These are phyloP conservation scores for Nigrospora oryzae DNA, from an alignment of 2,329 filamentous ascomycete genomes.

Conservation along the genomic window DNA sequence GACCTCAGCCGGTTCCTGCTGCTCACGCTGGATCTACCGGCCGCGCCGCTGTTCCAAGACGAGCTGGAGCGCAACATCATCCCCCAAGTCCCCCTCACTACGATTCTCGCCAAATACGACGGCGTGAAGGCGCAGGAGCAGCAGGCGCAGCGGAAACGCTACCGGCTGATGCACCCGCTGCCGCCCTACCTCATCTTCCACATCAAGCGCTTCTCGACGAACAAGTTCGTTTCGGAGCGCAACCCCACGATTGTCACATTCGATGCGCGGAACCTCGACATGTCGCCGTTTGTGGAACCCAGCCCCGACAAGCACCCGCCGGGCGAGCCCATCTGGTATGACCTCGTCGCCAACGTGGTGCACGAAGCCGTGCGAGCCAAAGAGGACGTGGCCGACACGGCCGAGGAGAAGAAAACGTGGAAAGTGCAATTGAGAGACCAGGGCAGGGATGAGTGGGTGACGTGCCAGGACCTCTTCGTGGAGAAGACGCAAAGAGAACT, in stretches of 20 bases:
- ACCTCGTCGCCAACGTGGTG: constrained; percentile 90
- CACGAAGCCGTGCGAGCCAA: constrained; percentile 71
- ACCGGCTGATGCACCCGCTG: constrained; percentile 81
- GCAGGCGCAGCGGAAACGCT: constrained; percentile 78
- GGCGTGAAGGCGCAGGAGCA: constrained; percentile 81
- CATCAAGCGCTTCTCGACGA: constrained; percentile 92
- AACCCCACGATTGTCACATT: constrained; percentile 99
- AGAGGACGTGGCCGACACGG: constrained; percentile 83
- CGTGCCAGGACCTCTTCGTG: constrained; percentile 89
- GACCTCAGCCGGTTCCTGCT: constrained; percentile 78
- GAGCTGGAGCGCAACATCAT: constrained; percentile 94
- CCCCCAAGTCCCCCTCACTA: constrained; percentile 76
- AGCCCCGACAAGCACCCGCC: constrained; percentile 62
- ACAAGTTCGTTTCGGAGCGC: constrained; percentile 92
- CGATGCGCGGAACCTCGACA: constrained; percentile 74
- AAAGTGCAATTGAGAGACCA: constrained; percentile 83
- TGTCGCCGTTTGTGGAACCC: constrained; percentile 86
- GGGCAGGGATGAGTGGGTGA: constrained; percentile 78
- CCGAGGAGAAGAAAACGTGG: constrained; percentile 84
- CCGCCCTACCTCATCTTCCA: constrained; percentile 90
- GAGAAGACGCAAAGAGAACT: constrained; percentile 83
- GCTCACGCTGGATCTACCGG: constrained; percentile 84
- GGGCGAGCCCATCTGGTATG: constrained; percentile 84
- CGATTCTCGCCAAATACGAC: constrained; percentile 87
- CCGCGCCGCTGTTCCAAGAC: constrained; percentile 92